Conservation (phyloP, 768 basidiomycete species). For the Calocera viscosa region DNA sequence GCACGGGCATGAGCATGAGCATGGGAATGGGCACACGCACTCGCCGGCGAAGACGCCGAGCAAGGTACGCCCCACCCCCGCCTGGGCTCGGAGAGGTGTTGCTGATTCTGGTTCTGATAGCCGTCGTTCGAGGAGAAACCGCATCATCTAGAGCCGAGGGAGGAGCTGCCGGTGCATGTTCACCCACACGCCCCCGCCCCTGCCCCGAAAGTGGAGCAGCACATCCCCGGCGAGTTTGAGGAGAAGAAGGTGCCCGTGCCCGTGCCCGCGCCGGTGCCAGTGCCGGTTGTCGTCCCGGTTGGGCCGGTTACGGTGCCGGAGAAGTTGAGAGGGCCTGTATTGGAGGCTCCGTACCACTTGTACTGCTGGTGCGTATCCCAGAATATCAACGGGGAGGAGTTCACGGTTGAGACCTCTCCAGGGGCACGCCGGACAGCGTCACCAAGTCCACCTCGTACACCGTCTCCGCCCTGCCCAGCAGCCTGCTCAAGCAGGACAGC, state of each 20-base stretch:
- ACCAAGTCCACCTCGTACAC: background rate
- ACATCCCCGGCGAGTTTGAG: background rate
- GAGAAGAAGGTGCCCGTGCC: background rate
- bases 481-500: background rate
- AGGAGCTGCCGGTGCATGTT: background rate
- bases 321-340: background rate
- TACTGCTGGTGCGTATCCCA: slow-evolving; percentile 3
- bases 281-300: background rate
- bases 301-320: background rate
- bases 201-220: background rate
- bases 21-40: background rate
- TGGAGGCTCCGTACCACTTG: background rate
- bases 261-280: background rate
- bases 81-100: background rate
- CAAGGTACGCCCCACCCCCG: background rate
- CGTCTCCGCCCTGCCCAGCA: background rate
- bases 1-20: background rate
- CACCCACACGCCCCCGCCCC: background rate
- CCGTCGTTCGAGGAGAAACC: background rate
- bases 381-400: too few species aligned
- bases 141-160: background rate
- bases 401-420: background rate
- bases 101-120: background rate
- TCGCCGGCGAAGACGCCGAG: background rate
- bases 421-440: background rate